Conservation (phyloP, 768 basidiomycete genomes). For the Leucosporidium creatinivorum region DNA sequence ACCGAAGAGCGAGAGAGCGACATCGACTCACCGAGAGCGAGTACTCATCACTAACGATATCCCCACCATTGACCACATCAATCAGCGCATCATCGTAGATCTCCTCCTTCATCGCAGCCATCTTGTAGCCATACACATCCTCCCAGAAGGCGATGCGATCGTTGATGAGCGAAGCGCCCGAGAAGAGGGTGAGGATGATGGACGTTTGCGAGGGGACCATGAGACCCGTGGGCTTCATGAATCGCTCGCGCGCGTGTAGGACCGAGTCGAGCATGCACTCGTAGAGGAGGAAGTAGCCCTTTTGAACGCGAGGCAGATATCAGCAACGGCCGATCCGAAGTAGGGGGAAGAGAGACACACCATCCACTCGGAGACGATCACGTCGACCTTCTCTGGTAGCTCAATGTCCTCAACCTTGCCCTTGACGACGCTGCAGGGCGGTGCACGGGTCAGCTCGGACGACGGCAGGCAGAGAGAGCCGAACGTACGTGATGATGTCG, state of each 20-base stretch:
- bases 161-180: constrained; percentile 63
- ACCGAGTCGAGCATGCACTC: constrained; percentile 98
- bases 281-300: constrained; percentile 52
- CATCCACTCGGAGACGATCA: constrained; percentile 99
- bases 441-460: background rate
- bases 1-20: background rate
- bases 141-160: constrained; percentile 85
- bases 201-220: constrained; percentile 86
- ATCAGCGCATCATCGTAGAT: constrained; percentile 75
- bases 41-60: constrained; percentile 57
- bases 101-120: constrained; percentile 68
- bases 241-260: constrained; percentile 70
- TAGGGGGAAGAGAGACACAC: no score
- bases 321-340: no score
- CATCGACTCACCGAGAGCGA: constrained; percentile 56
- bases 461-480: background rate
- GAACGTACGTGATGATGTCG: constrained; percentile 59
- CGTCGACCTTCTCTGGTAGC: constrained; percentile 71
- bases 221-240: constrained; percentile 60
- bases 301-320: background rate
- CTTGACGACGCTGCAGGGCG: constrained; percentile 57
- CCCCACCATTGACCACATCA: constrained; percentile 63
- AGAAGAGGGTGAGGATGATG: constrained; percentile 76
- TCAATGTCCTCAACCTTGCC: constrained; percentile 84
- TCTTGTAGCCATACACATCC: constrained; percentile 86